Evolutionary conservation across 1,284 basidiomycete genomes (phyloP), one percentile per base, ranked within the genome.

Genomic region (Leucoagaricus sp.): DNA sequence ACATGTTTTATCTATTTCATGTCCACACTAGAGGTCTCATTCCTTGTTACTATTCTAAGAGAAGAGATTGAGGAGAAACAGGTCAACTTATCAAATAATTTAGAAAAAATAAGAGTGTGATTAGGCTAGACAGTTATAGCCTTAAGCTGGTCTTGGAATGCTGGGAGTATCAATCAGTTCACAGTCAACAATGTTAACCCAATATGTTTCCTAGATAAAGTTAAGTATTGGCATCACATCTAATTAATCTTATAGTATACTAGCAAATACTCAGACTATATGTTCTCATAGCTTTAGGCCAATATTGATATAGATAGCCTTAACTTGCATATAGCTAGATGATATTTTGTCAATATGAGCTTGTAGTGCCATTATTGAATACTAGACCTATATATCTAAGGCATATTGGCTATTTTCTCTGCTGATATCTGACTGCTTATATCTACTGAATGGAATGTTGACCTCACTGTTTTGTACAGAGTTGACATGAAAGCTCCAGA

Each of bases 381-480:
- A n/a, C n/a, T n/a, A n/a, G 12, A 74, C 78, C 48, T 61, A 85
- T 80, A 80, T 80, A 49, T 77, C 75, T 57, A 92, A 69, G 4
- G 88, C 90, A 65, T 90, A 86, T 68, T 90, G 82, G 51, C 91
- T 87, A 29, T 88, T 71, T 67, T 93, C 90, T 53, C 88, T 79
- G 1, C 91, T 90, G 53, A 91, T 82, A 55, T 87, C 87, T 13
- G 79, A 82, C 64, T 87, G 82, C 79, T 94, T 94, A 81, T 78
- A 93, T 31, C 91, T 91, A 56, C 91, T 89, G 67, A 94, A 94
- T 8, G 89, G 88, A 49, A 88, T 75, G 54, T 78, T 72, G 26
- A 81, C 70, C 65, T 88, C 72, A 17, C 90, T 70, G 66, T 79
- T 75, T 73, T 91, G 92, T 64, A 81, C 80, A 61, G 84, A 90